These are phyloP conservation scores for Adansonia digitata DNA, from an alignment of 345 rosid species.

Conservation along the genomic window DNA sequence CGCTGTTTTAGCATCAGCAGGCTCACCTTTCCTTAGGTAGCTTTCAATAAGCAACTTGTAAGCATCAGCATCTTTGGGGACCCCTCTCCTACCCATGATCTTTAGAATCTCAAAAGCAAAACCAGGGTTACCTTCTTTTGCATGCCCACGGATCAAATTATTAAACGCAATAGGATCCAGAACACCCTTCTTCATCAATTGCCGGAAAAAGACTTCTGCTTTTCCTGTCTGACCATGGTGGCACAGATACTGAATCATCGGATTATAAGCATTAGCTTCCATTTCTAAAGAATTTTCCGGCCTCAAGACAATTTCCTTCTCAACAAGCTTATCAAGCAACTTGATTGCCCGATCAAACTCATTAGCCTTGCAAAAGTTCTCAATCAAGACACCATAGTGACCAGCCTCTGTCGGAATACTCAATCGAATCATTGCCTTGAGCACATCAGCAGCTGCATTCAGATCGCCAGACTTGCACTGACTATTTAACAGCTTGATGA, in stretches of 20 bases:
- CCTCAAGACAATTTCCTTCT: conserved; percentile 71
- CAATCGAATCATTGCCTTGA: conserved; percentile 73
- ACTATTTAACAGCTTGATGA: conserved; percentile 52
- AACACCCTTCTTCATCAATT: conserved; percentile 82
- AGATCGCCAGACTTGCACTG: conserved; percentile 63
- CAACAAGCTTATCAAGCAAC: conserved; percentile 66
- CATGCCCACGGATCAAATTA: conserved; percentile 56
- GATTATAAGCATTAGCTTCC: conserved; percentile 62
- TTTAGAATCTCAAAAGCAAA: conserved; percentile 74
- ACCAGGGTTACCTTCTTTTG: conserved; percentile 78
- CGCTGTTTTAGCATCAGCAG: conserved; percentile 81
- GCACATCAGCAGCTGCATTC: conserved; percentile 68
- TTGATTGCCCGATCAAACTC: conserved; percentile 61
- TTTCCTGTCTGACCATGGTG: conserved; percentile 61
- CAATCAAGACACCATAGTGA: conserved; percentile 74
- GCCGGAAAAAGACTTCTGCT: conserved; percentile 82
- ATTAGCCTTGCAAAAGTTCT: conserved; percentile 66
- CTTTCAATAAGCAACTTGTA: conserved; percentile 70
- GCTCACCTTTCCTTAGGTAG: conserved; percentile 88
- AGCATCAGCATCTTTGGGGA: conserved; percentile 67
- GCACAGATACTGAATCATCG: conserved; percentile 63
- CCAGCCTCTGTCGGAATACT: conserved; percentile 76
- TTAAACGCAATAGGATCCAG: conserved; percentile 53
- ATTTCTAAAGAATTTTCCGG: conserved; percentile 60
- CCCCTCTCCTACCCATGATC: conserved; percentile 78